Evolutionary conservation across 2,329 filamentous ascomycete species (phyloP).

Genomic region (Microdochium nivale): DNA sequence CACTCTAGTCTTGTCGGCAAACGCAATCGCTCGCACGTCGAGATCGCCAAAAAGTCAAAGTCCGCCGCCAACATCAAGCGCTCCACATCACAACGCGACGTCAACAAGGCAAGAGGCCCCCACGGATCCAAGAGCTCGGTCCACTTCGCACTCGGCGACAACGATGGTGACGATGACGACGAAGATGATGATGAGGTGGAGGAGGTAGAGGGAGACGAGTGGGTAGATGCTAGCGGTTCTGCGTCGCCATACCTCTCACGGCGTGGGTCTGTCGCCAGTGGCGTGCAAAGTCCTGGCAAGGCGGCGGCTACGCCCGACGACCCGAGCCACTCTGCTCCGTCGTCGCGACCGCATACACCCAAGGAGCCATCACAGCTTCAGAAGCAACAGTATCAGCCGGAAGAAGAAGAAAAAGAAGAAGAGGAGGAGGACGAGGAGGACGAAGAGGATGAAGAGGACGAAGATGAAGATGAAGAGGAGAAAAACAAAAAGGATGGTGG

Average conservation of each 20-base stretch:
- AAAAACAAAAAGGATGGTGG: no score
- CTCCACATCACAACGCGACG: slow-evolving; percentile 39
- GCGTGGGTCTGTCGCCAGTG: slow-evolving; percentile 39
- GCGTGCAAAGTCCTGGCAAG: slow-evolving; percentile 37
- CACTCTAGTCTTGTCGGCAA: slow-evolving; percentile 39
- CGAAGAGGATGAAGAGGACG: no score
- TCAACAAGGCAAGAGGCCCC: slow-evolving; percentile 31
- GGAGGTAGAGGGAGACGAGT: slow-evolving; percentile 48
- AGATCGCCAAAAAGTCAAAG: slow-evolving; percentile 42
- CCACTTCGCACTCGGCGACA: slow-evolving; percentile 54
- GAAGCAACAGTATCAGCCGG: slow-evolving; percentile 5
- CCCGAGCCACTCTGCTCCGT: slow-evolving; percentile 2
- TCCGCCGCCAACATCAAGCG: slow-evolving; percentile 45
- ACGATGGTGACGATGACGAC: slow-evolving; percentile 30
- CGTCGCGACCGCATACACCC: slow-evolving; percentile 26
- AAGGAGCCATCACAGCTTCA: slow-evolving; percentile 12
- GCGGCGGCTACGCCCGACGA: slow-evolving; percentile 13
- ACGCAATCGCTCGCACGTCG: slow-evolving; percentile 51
- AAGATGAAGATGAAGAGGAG: slow-evolving; percentile 10
- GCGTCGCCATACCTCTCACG: slow-evolving; percentile 50
- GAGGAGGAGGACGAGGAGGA: no score
- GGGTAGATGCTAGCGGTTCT: slow-evolving; percentile 58
- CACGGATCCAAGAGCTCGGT: slow-evolving; percentile 37
- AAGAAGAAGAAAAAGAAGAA: slow-evolving; percentile 8
- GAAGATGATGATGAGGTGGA: slow-evolving; percentile 38